Evolutionary conservation across 2,329 filamentous ascomycete genomes (phyloP).

Genomic region (Pseudogymnoascus sp.): DNA sequence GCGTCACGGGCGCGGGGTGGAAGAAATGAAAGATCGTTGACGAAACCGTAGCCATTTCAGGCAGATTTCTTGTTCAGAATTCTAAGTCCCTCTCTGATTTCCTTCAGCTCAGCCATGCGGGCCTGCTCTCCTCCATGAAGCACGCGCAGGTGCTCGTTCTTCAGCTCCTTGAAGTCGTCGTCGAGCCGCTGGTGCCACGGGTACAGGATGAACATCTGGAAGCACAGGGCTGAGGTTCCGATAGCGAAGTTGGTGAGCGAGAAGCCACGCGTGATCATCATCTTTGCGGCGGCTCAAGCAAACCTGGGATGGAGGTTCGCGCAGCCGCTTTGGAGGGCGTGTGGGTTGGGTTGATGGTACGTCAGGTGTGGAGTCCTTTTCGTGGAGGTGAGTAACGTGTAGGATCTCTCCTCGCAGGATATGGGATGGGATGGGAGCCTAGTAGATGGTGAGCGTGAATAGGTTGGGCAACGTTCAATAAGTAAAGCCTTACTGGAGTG

Average conservation of each 20-base stretch:
- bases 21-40: neutral
- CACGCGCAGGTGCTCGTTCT: slow-evolving; percentile 33
- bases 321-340: slow-evolving; percentile 1
- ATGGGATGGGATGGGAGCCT: neutral
- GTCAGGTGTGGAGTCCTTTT: neutral
- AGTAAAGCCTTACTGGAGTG: neutral
- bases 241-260: slow-evolving; percentile 46
- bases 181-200: slow-evolving; percentile 47
- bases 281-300: slow-evolving; percentile 16
- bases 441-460: neutral
- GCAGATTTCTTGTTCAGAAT: slow-evolving; percentile 5
- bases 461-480: neutral
- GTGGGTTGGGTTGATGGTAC: neutral
- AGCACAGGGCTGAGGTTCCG: slow-evolving; percentile 41
- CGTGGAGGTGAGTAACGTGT: neutral
- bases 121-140: neutral
- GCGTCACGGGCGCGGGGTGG: neutral
- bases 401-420: neutral
- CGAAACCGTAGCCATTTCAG: neutral
- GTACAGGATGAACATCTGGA: slow-evolving; percentile 48
- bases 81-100: neutral
- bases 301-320: neutral
- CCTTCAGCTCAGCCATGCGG: neutral
- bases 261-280: slow-evolving; percentile 40
- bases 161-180: slow-evolving; percentile 39